phyloP scores from a whole-genome alignment of 257 asterid genomes.

The Solanum lignicaule region DNA sequence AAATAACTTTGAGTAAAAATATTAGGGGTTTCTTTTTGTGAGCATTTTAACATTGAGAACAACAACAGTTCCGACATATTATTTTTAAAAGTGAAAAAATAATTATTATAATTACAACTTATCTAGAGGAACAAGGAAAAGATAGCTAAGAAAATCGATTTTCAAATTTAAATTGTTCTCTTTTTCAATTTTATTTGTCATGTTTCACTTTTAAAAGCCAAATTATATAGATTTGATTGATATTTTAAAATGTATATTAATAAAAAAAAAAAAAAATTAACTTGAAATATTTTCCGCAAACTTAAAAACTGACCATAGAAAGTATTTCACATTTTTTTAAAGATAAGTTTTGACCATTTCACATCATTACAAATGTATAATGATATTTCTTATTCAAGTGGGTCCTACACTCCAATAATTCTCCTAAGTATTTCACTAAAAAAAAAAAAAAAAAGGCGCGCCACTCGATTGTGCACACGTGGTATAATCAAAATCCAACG shows the following conservation, averaged over 20 bases:
- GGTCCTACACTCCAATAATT: not conserved
- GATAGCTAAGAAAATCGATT: not conserved
- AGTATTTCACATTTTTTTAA: not conserved
- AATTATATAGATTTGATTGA: too few species aligned
- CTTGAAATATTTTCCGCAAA: too few species aligned
- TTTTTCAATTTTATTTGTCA: too few species aligned
- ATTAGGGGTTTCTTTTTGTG: not conserved
- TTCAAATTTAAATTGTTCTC: not conserved
- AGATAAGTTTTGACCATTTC: not conserved
- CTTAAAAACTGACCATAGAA: too few species aligned
- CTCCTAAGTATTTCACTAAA: not conserved
- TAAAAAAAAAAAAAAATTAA: too few species aligned
- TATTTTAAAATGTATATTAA: too few species aligned
- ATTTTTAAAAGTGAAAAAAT: not conserved
- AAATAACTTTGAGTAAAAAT: not conserved
- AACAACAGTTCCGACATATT: not conserved
- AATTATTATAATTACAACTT: not conserved
- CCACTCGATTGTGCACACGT: not conserved
- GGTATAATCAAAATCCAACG: conserved; percentile 5
- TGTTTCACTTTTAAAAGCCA: not conserved
- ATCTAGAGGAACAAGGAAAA: not conserved
- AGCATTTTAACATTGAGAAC: not conserved
- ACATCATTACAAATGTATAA: not conserved
- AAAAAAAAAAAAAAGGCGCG: not conserved
- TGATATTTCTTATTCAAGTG: not conserved